Evolutionary conservation across 306 rosid species (phyloP).

Genomic region (Fragaria nilgerrensis): DNA sequence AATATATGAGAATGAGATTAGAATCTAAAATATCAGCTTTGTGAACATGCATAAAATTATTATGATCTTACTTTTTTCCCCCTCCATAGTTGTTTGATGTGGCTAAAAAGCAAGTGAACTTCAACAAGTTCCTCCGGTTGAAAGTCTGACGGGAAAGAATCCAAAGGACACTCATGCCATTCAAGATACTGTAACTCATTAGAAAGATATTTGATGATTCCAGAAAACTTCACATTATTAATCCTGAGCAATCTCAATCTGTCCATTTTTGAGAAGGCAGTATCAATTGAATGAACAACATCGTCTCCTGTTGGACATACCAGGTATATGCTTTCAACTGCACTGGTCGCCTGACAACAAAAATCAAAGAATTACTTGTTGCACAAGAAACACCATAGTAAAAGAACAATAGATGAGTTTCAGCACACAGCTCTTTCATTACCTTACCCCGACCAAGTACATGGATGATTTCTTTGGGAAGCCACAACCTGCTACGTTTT

Average conservation of each 20-base stretch:
- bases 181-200: not conserved
- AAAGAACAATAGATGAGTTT: not conserved
- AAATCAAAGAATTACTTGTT: not conserved
- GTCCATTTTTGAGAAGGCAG: not conserved
- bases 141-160: not conserved
- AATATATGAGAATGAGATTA: no score
- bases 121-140: not conserved
- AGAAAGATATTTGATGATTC: not conserved
- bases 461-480: not conserved
- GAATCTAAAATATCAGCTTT: not conserved
- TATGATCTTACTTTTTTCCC: not conserved
- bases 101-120: not conserved
- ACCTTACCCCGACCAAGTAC: not conserved
- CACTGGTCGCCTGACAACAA: not conserved
- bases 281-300: not conserved
- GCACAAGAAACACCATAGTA: not conserved
- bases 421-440: not conserved
- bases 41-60: not conserved
- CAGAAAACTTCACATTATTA: not conserved
- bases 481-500: constrained; percentile 11
- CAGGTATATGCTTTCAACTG: not conserved
- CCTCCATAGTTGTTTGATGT: not conserved
- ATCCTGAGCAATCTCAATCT: not conserved
- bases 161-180: not conserved
- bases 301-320: not conserved